Percentiles rank a stretch among this genome's conserved stretches.
Evolutionary conservation across 1,284 basidiomycete species (phyloP).

Genomic region (Tylopilus sp.): DNA sequence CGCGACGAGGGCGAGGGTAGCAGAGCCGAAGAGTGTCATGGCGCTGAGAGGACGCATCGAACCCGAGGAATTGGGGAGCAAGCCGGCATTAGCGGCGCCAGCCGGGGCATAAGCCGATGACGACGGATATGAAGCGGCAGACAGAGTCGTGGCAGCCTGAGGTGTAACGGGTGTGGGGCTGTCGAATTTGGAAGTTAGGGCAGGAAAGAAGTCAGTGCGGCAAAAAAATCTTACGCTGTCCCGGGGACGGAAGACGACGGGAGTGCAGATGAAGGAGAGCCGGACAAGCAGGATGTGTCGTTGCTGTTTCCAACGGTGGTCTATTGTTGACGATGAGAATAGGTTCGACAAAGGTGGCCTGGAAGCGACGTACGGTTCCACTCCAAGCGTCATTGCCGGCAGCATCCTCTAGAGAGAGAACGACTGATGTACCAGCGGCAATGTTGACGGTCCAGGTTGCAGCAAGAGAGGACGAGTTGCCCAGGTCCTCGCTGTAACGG

Average conservation of each 20-base stretch:
- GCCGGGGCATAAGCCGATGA: constrained; percentile 44
- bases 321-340: constrained; percentile 46
- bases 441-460: constrained; percentile 61
- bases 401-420: constrained; percentile 68
- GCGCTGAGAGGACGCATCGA: constrained; percentile 25
- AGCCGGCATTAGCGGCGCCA: constrained; percentile 67
- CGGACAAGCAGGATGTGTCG: constrained; percentile 61
- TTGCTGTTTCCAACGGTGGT: constrained; percentile 62
- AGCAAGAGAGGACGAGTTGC: constrained; percentile 59
- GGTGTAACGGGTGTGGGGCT: constrained; percentile 14
- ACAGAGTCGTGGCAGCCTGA: constrained; percentile 8
- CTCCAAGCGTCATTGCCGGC: constrained; percentile 73
- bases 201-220: constrained; percentile 15
- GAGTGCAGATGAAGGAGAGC: constrained; percentile 24
- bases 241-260: constrained; percentile 32
- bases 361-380: constrained; percentile 55
- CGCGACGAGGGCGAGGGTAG: constrained; percentile 19
- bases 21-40: constrained; percentile 29
- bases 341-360: not conserved
- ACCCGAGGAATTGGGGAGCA: constrained; percentile 42
- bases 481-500: constrained; percentile 62
- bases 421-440: constrained; percentile 59
- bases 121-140: constrained; percentile 20
- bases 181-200: not conserved
- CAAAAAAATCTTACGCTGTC: constrained; percentile 30